Conservation (phyloP, 176 grass and related monocot species). For the Dendrocalamus sinicus region DNA sequence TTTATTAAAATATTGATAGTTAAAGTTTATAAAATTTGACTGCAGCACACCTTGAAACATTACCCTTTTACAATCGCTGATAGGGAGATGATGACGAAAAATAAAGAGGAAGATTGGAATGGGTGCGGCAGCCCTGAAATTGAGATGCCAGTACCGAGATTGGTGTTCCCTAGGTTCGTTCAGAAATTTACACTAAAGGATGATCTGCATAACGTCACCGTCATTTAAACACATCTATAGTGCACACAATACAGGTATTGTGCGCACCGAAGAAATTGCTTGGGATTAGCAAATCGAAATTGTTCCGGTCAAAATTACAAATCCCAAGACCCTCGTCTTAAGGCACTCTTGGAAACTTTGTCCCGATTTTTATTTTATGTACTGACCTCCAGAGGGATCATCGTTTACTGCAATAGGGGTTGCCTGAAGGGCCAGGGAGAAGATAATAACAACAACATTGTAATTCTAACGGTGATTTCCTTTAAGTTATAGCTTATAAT, state of each 20-base stretch:
- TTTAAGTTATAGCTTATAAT: no score
- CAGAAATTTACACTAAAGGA: slow-evolving; percentile 4
- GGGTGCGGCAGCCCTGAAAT: no score
- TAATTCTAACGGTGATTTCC: no score
- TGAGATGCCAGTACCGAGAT: slow-evolving; percentile 37
- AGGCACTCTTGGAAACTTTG: slow-evolving; percentile 17
- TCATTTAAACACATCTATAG: slow-evolving; percentile 1
- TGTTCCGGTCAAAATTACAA: slow-evolving; percentile 39
- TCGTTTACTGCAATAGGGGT: not conserved
- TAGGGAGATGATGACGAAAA: no score
- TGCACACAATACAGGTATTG: not conserved
- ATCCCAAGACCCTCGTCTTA: slow-evolving; percentile 40
- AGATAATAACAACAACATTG: not conserved
- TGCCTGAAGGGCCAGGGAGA: not conserved
- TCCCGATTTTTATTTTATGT: not conserved
- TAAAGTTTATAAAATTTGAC: no score
- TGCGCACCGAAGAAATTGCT: not conserved
- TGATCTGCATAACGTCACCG: slow-evolving; percentile 3
- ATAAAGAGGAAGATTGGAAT: no score
- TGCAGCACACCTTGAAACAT: no score
- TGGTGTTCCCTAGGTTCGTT: slow-evolving; percentile 41
- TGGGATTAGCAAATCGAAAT: slow-evolving; percentile 10
- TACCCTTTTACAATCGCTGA: no score
- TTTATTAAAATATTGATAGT: no score
- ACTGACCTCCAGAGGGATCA: not conserved